Evolutionary conservation across 371 early-diverging fungal genomes (phyloP).

Genomic region (Mucor sp.): DNA sequence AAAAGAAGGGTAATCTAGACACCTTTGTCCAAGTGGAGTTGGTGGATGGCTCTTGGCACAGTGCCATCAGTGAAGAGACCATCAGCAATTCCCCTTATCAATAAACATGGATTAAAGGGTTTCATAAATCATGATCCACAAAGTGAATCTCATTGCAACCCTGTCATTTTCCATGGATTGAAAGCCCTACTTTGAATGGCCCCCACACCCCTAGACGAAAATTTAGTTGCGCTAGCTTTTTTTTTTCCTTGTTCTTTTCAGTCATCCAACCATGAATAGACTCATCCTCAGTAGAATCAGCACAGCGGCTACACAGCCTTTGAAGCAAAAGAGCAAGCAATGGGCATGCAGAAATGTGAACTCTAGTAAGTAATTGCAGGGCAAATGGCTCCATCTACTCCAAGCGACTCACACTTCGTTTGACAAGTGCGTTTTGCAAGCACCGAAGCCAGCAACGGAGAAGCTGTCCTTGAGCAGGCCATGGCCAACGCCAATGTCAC

Average conservation of each 20-base stretch:
- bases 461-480: background rate
- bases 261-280: constrained; percentile 6
- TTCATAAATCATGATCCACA: too few species aligned
- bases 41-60: too few species aligned
- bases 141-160: background rate
- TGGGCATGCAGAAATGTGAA: background rate
- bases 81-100: too few species aligned
- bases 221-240: constrained; percentile 9
- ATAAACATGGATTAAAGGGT: too few species aligned
- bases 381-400: background rate
- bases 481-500: background rate
- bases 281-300: constrained; percentile 3
- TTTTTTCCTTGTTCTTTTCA: background rate
- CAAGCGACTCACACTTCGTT: background rate
- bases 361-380: background rate
- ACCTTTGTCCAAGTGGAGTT: too few species aligned
- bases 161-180: background rate
- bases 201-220: constrained; percentile 1
- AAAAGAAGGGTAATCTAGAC: too few species aligned
- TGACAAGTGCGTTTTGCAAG: background rate
- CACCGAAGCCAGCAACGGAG: background rate
- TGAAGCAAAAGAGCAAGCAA: constrained; percentile 2
- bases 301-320: background rate
- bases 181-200: background rate
- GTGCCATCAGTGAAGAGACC: too few species aligned